Evolutionary conservation across 805 yeast genomes (phyloP), one percentile per base, ranked within the genome.

Genomic region (Starmerella vaccinii): DNA sequence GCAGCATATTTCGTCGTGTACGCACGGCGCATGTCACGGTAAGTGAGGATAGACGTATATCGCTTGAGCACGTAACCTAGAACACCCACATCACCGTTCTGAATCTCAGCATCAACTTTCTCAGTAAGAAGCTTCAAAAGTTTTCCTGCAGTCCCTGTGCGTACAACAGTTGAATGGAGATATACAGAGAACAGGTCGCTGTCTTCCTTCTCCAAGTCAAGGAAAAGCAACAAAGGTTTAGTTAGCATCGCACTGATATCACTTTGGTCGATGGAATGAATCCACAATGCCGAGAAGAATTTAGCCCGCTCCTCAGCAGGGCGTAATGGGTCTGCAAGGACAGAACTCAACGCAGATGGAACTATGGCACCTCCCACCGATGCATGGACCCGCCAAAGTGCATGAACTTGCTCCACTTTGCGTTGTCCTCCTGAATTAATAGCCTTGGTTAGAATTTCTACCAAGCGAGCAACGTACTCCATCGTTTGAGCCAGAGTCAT

Each of bases 261-360:
- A 2, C 63, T 55, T 3, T 67, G 59, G 33, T 79, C 85, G 40
- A 72, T 75, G 0, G 90, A 74, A 58, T 84, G 90, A 3, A 73
- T 71, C 97, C 97, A 90, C 5, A 89, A 62, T 8, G 77, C 73
- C 46, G 78, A 73, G 55, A 86, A 75, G 0, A 84, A 82, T 16
- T 69, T 63, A 0, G 82, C 64, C 52, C 79, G 70, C 16, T 71
- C 65, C 5, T 65, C 61, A 19, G 72, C 65, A 32, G 65, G 54
- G 6, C 50, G 46, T 4, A 57, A 60, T 1, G 70, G 63, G 4
- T 71, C 61, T 13, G 80, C 60, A 27, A 85, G 72, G 43, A 78
- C 71, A 1, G 76, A 69, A 0, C 85, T 69, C 2, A 89, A 55
- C 0, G 86, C 83, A 1, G 95, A 90, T 59, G 88, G 95, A 23